These are phyloP conservation scores for Panicum miliaceum DNA, from an alignment of 176 grass and related monocot genomes.

Conservation along the genomic window DNA sequence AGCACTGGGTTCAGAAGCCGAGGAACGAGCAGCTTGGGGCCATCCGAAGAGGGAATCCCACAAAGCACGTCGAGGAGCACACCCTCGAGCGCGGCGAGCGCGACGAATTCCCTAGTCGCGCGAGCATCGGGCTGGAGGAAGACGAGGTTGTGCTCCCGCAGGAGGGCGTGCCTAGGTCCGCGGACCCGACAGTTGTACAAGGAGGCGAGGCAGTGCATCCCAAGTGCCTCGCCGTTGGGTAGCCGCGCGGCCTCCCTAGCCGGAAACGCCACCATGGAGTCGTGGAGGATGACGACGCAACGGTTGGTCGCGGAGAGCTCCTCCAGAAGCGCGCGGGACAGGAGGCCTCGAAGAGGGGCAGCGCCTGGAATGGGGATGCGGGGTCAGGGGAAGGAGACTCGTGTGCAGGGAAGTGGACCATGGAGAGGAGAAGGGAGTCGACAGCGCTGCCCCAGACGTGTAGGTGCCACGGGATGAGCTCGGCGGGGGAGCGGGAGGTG, in stretches of 20 bases:
- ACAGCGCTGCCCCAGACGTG: slow-evolving; percentile 37
- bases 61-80: slow-evolving; percentile 61
- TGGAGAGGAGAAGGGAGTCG: background rate
- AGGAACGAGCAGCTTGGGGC: slow-evolving; percentile 55
- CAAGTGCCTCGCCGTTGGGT: slow-evolving; percentile 56
- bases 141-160: slow-evolving; percentile 40
- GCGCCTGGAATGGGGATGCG: slow-evolving; percentile 47
- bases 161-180: slow-evolving; percentile 23
- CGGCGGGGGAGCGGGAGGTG: too few relatives aligned
- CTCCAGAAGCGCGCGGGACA: slow-evolving; percentile 39
- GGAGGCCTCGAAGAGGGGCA: slow-evolving; percentile 57
- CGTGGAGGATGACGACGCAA: slow-evolving; percentile 68
- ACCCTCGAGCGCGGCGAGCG: slow-evolving; percentile 52
- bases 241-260: slow-evolving; percentile 48
- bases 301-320: slow-evolving; percentile 39
- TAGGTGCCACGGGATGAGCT: too few relatives aligned
- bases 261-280: slow-evolving; percentile 56
- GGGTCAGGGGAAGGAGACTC: slow-evolving; percentile 45
- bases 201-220: slow-evolving; percentile 52
- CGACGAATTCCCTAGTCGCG: slow-evolving; percentile 44
- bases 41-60: slow-evolving; percentile 27
- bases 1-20: slow-evolving; percentile 50
- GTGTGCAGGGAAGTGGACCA: slow-evolving; percentile 56
- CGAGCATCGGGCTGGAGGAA: slow-evolving; percentile 42
- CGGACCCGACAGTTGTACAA: slow-evolving; percentile 46